phyloP scores from a whole-genome alignment of 2,329 filamentous ascomycete species.

The Thelonectria discophora region DNA sequence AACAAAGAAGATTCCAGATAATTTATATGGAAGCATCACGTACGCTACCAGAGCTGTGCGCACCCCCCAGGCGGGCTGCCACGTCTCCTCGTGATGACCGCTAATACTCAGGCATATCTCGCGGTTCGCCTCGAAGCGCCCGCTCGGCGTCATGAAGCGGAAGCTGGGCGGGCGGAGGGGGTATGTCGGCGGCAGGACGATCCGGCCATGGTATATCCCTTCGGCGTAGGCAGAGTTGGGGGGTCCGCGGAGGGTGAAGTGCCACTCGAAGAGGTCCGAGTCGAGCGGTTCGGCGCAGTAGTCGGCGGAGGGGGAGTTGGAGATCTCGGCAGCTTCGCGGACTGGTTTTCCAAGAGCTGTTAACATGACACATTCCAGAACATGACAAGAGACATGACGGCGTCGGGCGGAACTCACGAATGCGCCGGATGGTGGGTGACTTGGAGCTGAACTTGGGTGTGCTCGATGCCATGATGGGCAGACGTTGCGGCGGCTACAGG shows the following conservation, averaged over 20 bases:
- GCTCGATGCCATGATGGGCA: conserved; percentile 52
- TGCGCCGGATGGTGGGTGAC: conserved; percentile 85
- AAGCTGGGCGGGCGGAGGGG: conserved; percentile 94
- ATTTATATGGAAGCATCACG: conserved; percentile 54
- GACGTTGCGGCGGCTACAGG: neutral
- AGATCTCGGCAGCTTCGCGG: conserved; percentile 90
- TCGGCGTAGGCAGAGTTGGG: conserved; percentile 80
- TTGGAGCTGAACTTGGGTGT: conserved; percentile 71
- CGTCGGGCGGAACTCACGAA: conserved; percentile 63
- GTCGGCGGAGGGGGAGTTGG: conserved; percentile 80
- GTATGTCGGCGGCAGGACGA: conserved; percentile 88
- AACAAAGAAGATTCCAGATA: neutral
- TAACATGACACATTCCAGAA: neutral
- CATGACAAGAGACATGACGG: neutral
- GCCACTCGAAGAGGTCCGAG: conserved; percentile 95
- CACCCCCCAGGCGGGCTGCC: conserved; percentile 98
- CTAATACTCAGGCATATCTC: conserved; percentile 96
- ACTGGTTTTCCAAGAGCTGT: conserved; percentile 58
- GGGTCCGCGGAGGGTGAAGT: conserved; percentile 94
- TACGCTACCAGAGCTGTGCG: conserved; percentile 81
- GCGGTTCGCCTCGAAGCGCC: conserved; percentile 93
- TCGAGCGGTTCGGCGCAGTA: conserved; percentile 88
- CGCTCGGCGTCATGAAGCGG: conserved; percentile 90
- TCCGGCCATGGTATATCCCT: conserved; percentile 95
- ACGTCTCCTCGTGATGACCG: conserved; percentile 96